Base-by-base conservation (phyloP, 2,329 filamentous ascomycete genomes). In the Pyrenophora teres region DNA sequence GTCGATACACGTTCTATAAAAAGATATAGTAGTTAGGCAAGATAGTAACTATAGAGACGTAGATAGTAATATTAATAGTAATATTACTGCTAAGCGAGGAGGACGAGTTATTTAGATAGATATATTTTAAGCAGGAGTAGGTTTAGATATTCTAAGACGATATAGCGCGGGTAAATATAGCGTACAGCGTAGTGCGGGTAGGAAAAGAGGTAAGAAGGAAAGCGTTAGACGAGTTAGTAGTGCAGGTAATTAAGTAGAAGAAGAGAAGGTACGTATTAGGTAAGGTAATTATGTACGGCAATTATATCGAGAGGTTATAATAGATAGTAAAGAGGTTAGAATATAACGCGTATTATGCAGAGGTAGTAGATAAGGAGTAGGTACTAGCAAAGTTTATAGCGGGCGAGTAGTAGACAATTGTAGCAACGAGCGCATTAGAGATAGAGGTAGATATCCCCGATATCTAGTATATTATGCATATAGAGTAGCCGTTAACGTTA, bases 21-120 rank as follows among this genome's bases (percentile, higher is more conserved):
- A 18, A 54, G 40, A 50, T 66, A 19, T n/a, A 59, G 45, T 23
- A 52, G 46, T 49, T 62, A 32, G 50, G 57, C 4, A 52, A 56
- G 53, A 41, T 66, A 39, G 44, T 45, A 19, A 15, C 16, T 6
- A 50, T 46, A 4, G 46, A 59, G 47, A 61, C n/a, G n/a, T n/a
- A n/a, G n/a, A n/a, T n/a, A n/a, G n/a, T n/a, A n/a, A n/a, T n/a
- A n/a, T n/a, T n/a, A 48, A 46, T 46, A 65, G 59, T n/a, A n/a
- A n/a, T n/a, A n/a, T n/a, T n/a, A n/a, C n/a, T n/a, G n/a, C n/a
- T n/a, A n/a, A n/a, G n/a, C n/a, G n/a, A n/a, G n/a, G n/a, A n/a
- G n/a, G n/a, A n/a, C n/a, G n/a, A n/a, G n/a, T n/a, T n/a, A n/a
- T n/a, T n/a, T n/a, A n/a, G n/a, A n/a, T n/a, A n/a, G n/a, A n/a